Base-by-base conservation (phyloP, 345 rosid genomes). In the Euphorbia tirucalli region DNA sequence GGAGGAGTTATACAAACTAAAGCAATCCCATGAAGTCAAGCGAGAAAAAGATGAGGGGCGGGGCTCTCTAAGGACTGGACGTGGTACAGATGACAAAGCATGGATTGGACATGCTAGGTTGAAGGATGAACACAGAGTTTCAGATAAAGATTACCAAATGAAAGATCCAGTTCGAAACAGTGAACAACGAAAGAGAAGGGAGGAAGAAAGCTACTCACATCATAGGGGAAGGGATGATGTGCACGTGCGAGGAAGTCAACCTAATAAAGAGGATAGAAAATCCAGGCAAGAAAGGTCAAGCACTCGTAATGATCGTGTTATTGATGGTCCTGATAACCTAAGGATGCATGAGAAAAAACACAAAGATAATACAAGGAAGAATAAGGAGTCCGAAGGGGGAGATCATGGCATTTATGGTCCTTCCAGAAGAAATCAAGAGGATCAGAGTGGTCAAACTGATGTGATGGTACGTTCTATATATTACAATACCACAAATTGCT, bases 31-130 rank as follows among this genome's bases (percentile, higher is more conserved):
- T 59, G 98, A 89, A 50, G 93, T 82, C 59, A 90, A 82, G 46
- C 86, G 85, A 66, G 96, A 88, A 74, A 87, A 92, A 84, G 97
- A 90, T 74, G 91, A 82, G 74, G 87, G 86, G 32, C 80, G 90
- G 24, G 79, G 82, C 69, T 74, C 82, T 70, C 71, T 48, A 44
- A 87, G 89, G 84, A 77, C 82, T 71, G 89, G 86, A 41, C 89
- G 88, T 76, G 86, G 72, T 70, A 84, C 86, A 24, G 98, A 95
- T 81, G 99, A 95, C 71, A 85, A 86, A 80, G 75, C 84, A 75
- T 80, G 87, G 88, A 73, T 69, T 74, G 85, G 76, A 54, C 87
- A 80, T 74, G 77, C 82, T 22, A 84, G 89, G 84, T 73, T 58
- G 46, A 92, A 82, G 78, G 96, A 90, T 68, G 96, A 87, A 56